Evolutionary conservation across 1,139 yeast genomes (phyloP).

Genomic region (Debaryomyces singareniensis): DNA sequence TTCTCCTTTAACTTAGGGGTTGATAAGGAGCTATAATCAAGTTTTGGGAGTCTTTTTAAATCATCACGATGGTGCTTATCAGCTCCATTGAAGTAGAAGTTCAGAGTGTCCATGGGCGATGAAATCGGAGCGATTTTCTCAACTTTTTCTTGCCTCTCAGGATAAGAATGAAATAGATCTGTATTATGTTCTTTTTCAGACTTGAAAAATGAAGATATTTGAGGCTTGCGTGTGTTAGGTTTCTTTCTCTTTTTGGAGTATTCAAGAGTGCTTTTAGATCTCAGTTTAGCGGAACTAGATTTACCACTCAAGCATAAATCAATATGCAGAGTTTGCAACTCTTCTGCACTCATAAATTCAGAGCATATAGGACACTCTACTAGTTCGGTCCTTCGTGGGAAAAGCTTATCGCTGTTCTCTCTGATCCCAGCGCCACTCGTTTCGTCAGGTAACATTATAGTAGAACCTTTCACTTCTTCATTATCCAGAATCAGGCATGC

Average conservation of each 20-base stretch:
- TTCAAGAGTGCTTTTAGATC: constrained; percentile 1
- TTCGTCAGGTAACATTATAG: neutral
- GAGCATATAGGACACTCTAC: constrained; percentile 72
- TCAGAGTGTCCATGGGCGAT: constrained; percentile 18
- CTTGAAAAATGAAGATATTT: constrained; percentile 33
- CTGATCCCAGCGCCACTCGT: constrained; percentile 4
- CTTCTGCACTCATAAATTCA: constrained; percentile 46
- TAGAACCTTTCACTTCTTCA: constrained; percentile 15
- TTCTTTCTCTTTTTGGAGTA: constrained; percentile 7
- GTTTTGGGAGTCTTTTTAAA: constrained; percentile 42
- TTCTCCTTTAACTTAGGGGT: constrained; percentile 59
- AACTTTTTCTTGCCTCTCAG: neutral
- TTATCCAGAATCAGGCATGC: too few relatives aligned
- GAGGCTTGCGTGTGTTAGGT: constrained; percentile 6
- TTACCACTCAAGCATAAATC: constrained; percentile 53
- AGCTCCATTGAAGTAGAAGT: constrained; percentile 27
- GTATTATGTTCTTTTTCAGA: constrained; percentile 4
- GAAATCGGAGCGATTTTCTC: too few relatives aligned
- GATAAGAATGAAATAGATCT: neutral
- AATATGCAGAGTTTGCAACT: constrained; percentile 62
- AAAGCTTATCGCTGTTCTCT: constrained; percentile 7
- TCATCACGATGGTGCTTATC: constrained; percentile 19
- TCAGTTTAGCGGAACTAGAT: constrained; percentile 4
- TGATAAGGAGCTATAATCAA: constrained; percentile 56
- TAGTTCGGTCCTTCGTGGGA: constrained; percentile 15